phyloP scores from a whole-genome alignment of 73 alveolate genomes.

The Tetrahymena malaccensis region DNA sequence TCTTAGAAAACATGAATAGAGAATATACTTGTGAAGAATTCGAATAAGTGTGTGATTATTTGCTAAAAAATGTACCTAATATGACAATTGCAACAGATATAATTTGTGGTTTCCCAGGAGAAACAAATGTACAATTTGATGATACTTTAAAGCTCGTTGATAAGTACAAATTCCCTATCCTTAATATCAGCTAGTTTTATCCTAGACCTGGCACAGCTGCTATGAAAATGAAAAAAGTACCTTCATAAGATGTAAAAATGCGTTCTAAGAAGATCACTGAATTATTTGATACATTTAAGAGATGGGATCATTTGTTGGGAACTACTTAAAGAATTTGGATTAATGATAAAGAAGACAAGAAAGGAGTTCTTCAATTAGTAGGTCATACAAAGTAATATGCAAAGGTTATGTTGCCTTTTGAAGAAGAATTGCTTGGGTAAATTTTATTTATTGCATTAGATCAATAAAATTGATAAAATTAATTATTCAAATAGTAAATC shows the following conservation, averaged over 20 bases:
- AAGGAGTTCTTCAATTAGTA: slow-evolving; percentile 62
- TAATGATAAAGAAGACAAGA: slow-evolving; percentile 66
- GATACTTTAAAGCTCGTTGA: slow-evolving; percentile 73
- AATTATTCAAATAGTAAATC: slow-evolving; percentile 58
- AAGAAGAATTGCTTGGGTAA: not conserved
- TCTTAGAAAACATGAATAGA: slow-evolving; percentile 86
- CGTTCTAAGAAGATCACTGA: slow-evolving; percentile 69
- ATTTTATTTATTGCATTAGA: slow-evolving; percentile 27
- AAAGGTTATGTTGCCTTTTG: slow-evolving; percentile 53
- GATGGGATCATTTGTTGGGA: slow-evolving; percentile 68
- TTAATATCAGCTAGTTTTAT: slow-evolving; percentile 79
- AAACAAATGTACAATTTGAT: slow-evolving; percentile 64
- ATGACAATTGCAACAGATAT: slow-evolving; percentile 86
- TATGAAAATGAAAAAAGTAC: slow-evolving; percentile 85
- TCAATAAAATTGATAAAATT: not conserved
- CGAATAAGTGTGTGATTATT: slow-evolving; percentile 61
- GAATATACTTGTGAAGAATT: slow-evolving; percentile 86
- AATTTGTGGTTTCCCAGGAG: slow-evolving; percentile 93
- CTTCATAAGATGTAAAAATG: slow-evolving; percentile 73
- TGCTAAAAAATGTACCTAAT: slow-evolving; percentile 58
- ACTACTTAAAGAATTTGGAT: slow-evolving; percentile 87
- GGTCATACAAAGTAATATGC: slow-evolving; percentile 88
- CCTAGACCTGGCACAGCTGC: slow-evolving; percentile 96
- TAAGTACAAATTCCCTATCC: slow-evolving; percentile 81
- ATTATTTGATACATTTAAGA: slow-evolving; percentile 68